phyloP scores from a whole-genome alignment of 108 stramenopile genomes.

The Skeletonema potamos region DNA sequence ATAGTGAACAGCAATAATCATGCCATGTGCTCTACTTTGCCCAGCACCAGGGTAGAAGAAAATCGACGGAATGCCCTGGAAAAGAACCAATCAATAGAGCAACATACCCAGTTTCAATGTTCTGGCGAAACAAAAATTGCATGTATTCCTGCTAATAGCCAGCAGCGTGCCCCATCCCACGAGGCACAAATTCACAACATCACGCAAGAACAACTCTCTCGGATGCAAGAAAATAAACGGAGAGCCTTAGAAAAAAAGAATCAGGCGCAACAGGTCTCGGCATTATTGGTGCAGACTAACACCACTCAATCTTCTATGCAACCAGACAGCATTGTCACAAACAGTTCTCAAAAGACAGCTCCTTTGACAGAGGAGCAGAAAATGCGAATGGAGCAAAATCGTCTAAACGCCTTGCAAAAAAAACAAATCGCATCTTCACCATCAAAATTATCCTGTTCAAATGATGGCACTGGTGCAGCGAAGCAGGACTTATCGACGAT shows the following conservation, averaged over 20 bases:
- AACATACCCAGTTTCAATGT: background rate
- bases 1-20: background rate
- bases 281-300: background rate
- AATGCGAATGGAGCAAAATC: conserved; percentile 10
- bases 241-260: background rate
- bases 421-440: background rate
- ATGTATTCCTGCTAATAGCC: background rate
- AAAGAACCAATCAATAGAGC: conserved; percentile 11
- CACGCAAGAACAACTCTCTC: conserved; percentile 4
- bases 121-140: background rate
- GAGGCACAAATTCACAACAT: background rate
- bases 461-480: background rate
- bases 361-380: conserved; percentile 11
- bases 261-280: background rate
- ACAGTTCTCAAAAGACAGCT: background rate
- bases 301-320: background rate
- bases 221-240: conserved; percentile 18
- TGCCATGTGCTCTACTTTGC: background rate
- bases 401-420: background rate
- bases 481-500: background rate
- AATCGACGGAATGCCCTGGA: conserved; percentile 10
- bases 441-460: background rate
- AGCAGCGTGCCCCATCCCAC: background rate
- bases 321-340: background rate
- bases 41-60: conserved; percentile 10